Evolutionary conservation across 192 early-diverging fungal genomes (phyloP).

Genomic region (Radiomyces spectabilis): DNA sequence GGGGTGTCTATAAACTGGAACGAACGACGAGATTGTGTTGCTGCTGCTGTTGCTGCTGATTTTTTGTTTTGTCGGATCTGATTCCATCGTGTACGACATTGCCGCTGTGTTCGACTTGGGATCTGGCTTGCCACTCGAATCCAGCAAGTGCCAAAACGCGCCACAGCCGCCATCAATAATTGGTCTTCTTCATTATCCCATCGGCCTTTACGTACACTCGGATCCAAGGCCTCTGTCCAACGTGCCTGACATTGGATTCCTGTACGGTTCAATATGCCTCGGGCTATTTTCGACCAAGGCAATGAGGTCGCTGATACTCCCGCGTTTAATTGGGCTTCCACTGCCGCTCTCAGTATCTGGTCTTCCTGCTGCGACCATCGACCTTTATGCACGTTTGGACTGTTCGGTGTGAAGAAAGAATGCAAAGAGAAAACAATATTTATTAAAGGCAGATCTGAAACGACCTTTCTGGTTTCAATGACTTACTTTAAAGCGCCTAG

Average conservation of each 20-base stretch:
- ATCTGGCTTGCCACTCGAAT: conserved; percentile 44
- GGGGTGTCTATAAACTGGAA: too few species aligned
- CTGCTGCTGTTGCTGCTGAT: too few species aligned
- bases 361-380: conserved; percentile 21
- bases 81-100: conserved; percentile 51
- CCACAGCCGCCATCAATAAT: conserved; percentile 43
- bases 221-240: conserved; percentile 49
- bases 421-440: too few species aligned
- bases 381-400: conserved; percentile 19
- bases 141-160: conserved; percentile 36
- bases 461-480: too few species aligned
- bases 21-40: too few species aligned
- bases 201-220: conserved; percentile 38
- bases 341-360: conserved; percentile 2
- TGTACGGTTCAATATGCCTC: conserved; percentile 33
- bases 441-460: too few species aligned
- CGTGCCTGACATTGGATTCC: conserved; percentile 52
- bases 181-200: conserved; percentile 42
- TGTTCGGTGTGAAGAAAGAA: too few species aligned
- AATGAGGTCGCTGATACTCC: not conserved
- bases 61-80: conserved; percentile 33
- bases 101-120: conserved; percentile 41
- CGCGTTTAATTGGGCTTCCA: conserved; percentile 1
- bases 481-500: conserved; percentile 47
- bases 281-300: conserved; percentile 33